phyloP scores from a whole-genome alignment of 2,329 filamentous ascomycete species.

The Paramyrothecium sp. region DNA sequence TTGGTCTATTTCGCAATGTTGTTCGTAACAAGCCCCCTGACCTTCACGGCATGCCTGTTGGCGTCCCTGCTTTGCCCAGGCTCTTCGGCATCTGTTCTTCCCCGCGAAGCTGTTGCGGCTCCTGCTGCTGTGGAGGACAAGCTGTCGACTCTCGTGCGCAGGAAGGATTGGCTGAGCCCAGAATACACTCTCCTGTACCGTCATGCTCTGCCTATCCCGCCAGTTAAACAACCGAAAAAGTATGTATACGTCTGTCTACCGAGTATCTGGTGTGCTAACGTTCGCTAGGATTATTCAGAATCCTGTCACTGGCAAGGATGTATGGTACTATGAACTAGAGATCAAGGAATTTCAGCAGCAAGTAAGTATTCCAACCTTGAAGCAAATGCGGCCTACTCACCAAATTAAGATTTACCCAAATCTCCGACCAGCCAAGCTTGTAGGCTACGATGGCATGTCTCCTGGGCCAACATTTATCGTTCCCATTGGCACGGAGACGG shows the following conservation, averaged over 20 bases:
- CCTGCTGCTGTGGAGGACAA: not conserved
- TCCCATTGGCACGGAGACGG: conserved; percentile 34
- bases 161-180: not conserved
- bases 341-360: conserved; percentile 26
- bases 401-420: conserved; percentile 30
- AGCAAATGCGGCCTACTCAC: no score
- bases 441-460: conserved; percentile 53
- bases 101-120: not conserved
- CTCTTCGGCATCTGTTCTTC: not conserved
- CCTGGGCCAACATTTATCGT: conserved; percentile 41
- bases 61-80: not conserved
- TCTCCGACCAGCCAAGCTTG: conserved; percentile 24
- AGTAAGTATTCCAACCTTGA: not conserved
- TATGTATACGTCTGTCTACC: not conserved
- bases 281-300: conserved; percentile 28
- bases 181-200: not conserved
- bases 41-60: not conserved
- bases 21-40: not conserved
- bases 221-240: conserved; percentile 1
- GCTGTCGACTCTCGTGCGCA: not conserved
- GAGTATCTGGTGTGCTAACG: not conserved
- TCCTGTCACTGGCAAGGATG: conserved; percentile 29
- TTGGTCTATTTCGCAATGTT: not conserved
- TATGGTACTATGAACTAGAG: conserved; percentile 34
- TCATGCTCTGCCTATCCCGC: not conserved